Base-by-base conservation (phyloP, 2,329 filamentous ascomycete species). In the Scytalidium lignicola region DNA sequence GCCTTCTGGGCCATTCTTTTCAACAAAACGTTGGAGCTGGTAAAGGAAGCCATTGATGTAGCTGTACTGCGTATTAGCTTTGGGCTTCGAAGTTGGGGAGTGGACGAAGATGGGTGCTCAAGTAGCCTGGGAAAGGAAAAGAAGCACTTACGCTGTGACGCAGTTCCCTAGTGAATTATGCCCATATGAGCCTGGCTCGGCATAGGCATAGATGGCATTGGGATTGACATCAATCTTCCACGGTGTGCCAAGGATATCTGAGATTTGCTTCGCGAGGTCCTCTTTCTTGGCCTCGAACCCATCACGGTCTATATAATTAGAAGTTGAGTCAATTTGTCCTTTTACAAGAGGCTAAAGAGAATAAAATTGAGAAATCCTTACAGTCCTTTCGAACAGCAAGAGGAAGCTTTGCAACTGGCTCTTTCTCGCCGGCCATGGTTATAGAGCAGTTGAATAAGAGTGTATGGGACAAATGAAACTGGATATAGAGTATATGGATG, bases 141-240 rank as follows among this genome's bases (percentile, higher is more conserved):
- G 15, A 19, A 6, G 17, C 17, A 58, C 67, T 49, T 65, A 79
- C 71, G 59, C 56, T 32, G 62, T 59, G 50, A 79, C 70, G 56
- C 70, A 72, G 50, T 60, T 62, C 3, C 76, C 76, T 3, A 75
- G 62, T 2, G 66, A 70, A 13, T 67, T 63, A 51, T 70, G 41
- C 1, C 57, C 61, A 43, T 58, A 58, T 5, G 49, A 48, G 46
- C 52, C 42, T 47, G 71, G 66, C 13, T 65, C 63, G 18, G 69
- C 67, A 50, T 78, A 78, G 9, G 74, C 70, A 53, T 66, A 78
- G 54, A 80, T 62, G 41, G 69, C 68, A 44, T 65, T 66, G 18
- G 73, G 70, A 53, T 74, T 69, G 56, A 75, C 66, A 7, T 76
- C 70, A 26, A 78, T 64, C 5, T 70, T 77, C 76, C 76, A 81